Conservation (phyloP, 805 yeast genomes). For the Candida berthetii region DNA sequence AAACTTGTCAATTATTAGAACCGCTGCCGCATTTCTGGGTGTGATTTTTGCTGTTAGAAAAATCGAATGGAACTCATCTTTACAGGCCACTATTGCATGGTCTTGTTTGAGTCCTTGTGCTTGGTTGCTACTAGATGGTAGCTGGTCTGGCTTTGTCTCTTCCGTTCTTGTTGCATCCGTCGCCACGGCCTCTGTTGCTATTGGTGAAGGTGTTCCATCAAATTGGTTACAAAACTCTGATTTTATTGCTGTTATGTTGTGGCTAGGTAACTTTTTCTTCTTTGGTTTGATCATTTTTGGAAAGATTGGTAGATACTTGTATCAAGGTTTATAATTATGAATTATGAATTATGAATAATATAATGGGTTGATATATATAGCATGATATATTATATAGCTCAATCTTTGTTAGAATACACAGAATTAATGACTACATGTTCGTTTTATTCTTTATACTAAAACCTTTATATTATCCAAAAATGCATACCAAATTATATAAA, state of each 20-base stretch:
- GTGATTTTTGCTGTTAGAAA: slow-evolving; percentile 64
- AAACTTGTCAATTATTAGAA: slow-evolving; percentile 23
- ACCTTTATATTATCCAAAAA: background rate
- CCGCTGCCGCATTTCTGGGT: slow-evolving; percentile 61
- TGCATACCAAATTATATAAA: background rate
- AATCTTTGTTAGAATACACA: no score
- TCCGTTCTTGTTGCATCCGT: slow-evolving; percentile 22
- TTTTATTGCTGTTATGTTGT: slow-evolving; percentile 38
- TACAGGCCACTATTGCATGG: slow-evolving; percentile 64
- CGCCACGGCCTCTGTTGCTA: slow-evolving; percentile 12
- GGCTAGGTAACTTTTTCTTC: slow-evolving; percentile 61
- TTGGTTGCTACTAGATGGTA: slow-evolving; percentile 62
- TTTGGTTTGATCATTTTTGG: slow-evolving; percentile 64
- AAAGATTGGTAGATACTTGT: slow-evolving; percentile 56
- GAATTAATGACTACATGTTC: no score
- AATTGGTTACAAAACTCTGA: slow-evolving; percentile 43
- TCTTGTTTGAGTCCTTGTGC: slow-evolving; percentile 54
- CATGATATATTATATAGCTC: no score
- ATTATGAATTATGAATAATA: slow-evolving; percentile 17
- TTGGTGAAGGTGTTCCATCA: slow-evolving; percentile 42
- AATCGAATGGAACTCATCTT: slow-evolving; percentile 59
- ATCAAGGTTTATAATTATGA: slow-evolving; percentile 10
- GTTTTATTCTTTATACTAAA: background rate
- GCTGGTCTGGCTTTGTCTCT: slow-evolving; percentile 43
- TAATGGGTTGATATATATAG: no score